phyloP scores from a whole-genome alignment of 495 filamentous ascomycete genomes.

The Penicillium subrubescens region DNA sequence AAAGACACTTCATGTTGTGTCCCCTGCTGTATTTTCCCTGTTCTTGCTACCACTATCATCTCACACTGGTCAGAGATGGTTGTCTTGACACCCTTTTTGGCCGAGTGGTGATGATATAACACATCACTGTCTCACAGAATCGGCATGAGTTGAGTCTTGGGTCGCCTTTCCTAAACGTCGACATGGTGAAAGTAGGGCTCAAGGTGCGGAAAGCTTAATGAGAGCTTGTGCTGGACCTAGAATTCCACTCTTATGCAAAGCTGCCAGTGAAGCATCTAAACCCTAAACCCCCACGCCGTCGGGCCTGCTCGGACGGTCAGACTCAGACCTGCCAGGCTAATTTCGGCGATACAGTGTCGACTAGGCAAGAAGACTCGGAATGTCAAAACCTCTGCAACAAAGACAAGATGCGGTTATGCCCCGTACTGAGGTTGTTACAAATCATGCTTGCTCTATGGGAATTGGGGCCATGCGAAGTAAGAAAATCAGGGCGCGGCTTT shows the following conservation, averaged over 20 bases:
- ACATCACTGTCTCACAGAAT: neutral
- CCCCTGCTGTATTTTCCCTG: neutral
- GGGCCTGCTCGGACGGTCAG: neutral
- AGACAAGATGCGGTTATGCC: neutral
- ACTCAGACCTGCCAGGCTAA: neutral
- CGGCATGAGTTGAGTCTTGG: too few relatives aligned
- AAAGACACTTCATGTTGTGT: neutral
- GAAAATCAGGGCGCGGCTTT: neutral
- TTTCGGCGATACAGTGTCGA: too few relatives aligned
- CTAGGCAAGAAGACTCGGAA: too few relatives aligned
- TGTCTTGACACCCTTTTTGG: neutral
- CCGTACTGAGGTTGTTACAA: neutral
- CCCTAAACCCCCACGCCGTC: neutral
- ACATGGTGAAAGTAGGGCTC: neutral
- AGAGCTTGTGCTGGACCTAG: neutral
- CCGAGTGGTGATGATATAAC: neutral
- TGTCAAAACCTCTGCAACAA: neutral
- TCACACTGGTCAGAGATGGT: neutral
- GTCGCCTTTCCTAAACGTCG: neutral
- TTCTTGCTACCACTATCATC: neutral
- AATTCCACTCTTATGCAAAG: neutral
- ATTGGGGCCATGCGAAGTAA: neutral
- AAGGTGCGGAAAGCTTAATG: neutral
- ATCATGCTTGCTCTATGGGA: neutral
- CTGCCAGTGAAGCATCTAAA: neutral